Evolutionary conservation across 2,329 filamentous ascomycete genomes (phyloP).

Genomic region (Davidsoniella eucalypti): DNA sequence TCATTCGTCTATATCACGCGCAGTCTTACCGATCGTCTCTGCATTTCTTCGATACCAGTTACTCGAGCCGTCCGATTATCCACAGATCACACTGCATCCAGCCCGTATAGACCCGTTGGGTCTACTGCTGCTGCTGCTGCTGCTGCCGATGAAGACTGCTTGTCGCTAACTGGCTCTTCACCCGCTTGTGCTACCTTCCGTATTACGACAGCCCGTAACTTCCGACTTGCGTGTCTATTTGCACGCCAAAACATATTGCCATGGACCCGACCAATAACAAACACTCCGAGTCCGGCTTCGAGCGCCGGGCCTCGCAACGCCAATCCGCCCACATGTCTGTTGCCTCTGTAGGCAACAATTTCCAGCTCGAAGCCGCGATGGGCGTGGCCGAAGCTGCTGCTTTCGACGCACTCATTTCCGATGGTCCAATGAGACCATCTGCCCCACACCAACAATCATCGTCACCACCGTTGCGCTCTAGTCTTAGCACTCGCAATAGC

Average conservation of each 20-base stretch:
- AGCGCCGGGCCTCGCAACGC: conserved; percentile 8
- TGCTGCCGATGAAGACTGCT: neutral
- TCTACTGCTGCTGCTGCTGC: too few relatives aligned
- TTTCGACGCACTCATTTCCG: conserved; percentile 12
- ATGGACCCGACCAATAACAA: conserved; percentile 6
- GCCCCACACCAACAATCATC: conserved; percentile 1
- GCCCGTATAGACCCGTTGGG: too few relatives aligned
- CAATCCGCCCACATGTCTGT: conserved; percentile 6
- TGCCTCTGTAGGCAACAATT: neutral
- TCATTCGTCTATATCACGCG: neutral
- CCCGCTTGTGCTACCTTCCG: neutral
- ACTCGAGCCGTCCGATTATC: too few relatives aligned
- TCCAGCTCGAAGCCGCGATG: conserved; percentile 1
- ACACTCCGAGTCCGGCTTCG: conserved; percentile 5
- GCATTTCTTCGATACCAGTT: too few relatives aligned
- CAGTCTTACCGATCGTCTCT: too few relatives aligned
- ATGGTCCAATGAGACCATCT: conserved; percentile 4
- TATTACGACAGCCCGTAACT: neutral
- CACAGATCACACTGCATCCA: too few relatives aligned
- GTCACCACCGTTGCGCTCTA: neutral
- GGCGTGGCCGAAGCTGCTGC: conserved; percentile 3
- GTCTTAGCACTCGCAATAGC: neutral
- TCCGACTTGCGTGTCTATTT: neutral
- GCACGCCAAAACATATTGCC: neutral
- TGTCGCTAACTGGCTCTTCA: neutral